A percentile compares a stretch with the other conserved stretches of the same genome.
Conservation (phyloP, 352 stramenopile genomes). For the Globisporangium okanoganense region DNA sequence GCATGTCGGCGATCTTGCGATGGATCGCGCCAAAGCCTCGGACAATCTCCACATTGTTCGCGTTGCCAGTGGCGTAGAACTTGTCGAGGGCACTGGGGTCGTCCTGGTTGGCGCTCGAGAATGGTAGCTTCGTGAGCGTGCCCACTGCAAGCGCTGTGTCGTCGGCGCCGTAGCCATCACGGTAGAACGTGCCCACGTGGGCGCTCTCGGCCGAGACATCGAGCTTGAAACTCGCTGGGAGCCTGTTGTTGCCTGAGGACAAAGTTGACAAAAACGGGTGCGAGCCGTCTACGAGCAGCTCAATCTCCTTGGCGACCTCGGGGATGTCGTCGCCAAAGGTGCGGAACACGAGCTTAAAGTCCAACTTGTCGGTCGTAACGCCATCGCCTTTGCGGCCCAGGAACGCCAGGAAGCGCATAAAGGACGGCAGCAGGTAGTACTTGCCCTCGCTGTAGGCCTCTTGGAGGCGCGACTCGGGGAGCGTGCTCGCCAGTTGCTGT, state of each 20-base stretch:
- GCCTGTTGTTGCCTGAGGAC: conserved; percentile 18
- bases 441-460: conserved; percentile 64
- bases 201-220: conserved; percentile 23
- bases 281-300: conserved; percentile 54
- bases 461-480: conserved; percentile 53
- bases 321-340: conserved; percentile 82
- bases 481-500: conserved; percentile 25
- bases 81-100: conserved; percentile 20
- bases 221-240: conserved; percentile 51
- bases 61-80: conserved; percentile 31
- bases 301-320: conserved; percentile 69
- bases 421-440: conserved; percentile 85
- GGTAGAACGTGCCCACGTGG: conserved; percentile 68
- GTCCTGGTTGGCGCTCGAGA: conserved; percentile 37
- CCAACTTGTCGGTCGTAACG: conserved; percentile 19
- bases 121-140: conserved; percentile 56
- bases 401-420: conserved; percentile 62
- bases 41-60: conserved; percentile 36
- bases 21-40: conserved; percentile 56
- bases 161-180: conserved; percentile 49
- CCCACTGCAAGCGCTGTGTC: conserved; percentile 60
- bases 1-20: conserved; percentile 30
- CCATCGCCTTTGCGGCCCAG: too few species aligned
- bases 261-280: conserved; percentile 34
- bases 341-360: conserved; percentile 70